These are phyloP conservation scores for Acanthamoeba healyi DNA, from an alignment of 208 protist genomes.

Conservation along the genomic window DNA sequence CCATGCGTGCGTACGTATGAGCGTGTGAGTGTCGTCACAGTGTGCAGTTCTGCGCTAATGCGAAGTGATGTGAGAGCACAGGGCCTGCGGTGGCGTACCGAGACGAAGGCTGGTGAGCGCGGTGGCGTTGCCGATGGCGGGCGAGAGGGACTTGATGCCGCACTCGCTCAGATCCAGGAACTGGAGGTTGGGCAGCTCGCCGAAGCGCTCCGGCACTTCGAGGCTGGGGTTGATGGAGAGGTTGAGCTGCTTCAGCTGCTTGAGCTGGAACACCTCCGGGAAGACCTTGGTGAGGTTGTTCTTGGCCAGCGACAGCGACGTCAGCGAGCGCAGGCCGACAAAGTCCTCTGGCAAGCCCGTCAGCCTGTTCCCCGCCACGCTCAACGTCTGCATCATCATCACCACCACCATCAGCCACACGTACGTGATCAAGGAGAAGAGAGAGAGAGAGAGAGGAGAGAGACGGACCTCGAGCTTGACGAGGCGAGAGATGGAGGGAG, in stretches of 20 bases:
- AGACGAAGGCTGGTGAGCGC: not conserved
- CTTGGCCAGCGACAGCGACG: not conserved
- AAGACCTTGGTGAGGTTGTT: not conserved
- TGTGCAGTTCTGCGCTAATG: not conserved
- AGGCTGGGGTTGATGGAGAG: not conserved
- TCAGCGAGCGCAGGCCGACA: not conserved
- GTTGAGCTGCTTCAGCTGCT: slow-evolving; percentile 12
- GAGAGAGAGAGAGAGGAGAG: not conserved
- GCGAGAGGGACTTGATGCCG: not conserved
- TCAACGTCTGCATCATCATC: not conserved
- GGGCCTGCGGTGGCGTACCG: not conserved
- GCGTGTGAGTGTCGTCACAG: not conserved
- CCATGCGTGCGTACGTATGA: not conserved
- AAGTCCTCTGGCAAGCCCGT: slow-evolving; percentile 16
- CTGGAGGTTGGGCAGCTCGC: slow-evolving; percentile 3
- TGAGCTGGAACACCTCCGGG: slow-evolving; percentile 52
- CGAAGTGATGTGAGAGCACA: no score
- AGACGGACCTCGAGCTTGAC: slow-evolving; percentile 24
- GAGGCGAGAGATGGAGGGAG: slow-evolving; percentile 29
- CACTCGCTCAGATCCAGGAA: not conserved
- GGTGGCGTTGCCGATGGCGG: slow-evolving; percentile 26
- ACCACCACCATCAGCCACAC: not conserved
- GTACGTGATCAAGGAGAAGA: not conserved
- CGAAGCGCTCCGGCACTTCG: not conserved
- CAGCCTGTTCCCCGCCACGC: slow-evolving; percentile 29